Evolutionary conservation across 2,329 filamentous ascomycete species (phyloP).

Genomic region (Plectosphaerella plurivora): DNA sequence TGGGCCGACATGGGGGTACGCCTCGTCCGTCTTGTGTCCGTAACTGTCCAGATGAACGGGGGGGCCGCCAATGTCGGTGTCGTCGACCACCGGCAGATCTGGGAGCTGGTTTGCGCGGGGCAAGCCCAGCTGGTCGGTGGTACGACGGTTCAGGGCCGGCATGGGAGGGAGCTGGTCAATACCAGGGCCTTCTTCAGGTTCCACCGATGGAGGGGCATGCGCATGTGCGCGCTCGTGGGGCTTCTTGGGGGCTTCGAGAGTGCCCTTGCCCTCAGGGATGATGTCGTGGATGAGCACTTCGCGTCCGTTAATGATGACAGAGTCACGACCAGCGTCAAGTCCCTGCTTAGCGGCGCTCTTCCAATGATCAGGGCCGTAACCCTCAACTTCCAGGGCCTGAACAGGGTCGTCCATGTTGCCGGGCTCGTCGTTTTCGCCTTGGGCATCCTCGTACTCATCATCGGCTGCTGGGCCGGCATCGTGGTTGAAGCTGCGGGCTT

Average conservation of each 20-base stretch:
- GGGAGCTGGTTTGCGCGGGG: conserved; percentile 66
- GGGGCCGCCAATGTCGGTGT: conserved; percentile 78
- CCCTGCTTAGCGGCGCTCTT: conserved; percentile 58
- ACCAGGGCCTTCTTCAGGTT: conserved; percentile 19
- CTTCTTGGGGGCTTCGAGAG: conserved; percentile 46
- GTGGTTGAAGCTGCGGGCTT: conserved; percentile 63
- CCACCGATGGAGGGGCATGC: conserved; percentile 4
- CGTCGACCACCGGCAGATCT: conserved; percentile 64
- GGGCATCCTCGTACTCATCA: conserved; percentile 9
- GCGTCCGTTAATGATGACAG: conserved; percentile 59
- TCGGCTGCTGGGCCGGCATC: conserved; percentile 45
- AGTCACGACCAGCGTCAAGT: conserved; percentile 63
- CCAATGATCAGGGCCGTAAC: conserved; percentile 74
- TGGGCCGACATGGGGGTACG: conserved; percentile 50
- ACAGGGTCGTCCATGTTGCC: conserved; percentile 50
- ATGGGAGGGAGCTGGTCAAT: conserved; percentile 54
- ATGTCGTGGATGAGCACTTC: conserved; percentile 68
- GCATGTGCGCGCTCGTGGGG: conserved; percentile 24
- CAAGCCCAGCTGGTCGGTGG: conserved; percentile 64
- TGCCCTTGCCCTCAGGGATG: conserved; percentile 60
- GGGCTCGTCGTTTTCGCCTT: conserved; percentile 26
- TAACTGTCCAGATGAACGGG: conserved; percentile 51
- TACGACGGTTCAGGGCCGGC: conserved; percentile 52
- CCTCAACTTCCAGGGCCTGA: conserved; percentile 72
- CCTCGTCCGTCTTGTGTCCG: conserved; percentile 39